These are phyloP conservation scores for Fraxinus excelsior DNA, from an alignment of 257 asterid species.

Conservation along the genomic window DNA sequence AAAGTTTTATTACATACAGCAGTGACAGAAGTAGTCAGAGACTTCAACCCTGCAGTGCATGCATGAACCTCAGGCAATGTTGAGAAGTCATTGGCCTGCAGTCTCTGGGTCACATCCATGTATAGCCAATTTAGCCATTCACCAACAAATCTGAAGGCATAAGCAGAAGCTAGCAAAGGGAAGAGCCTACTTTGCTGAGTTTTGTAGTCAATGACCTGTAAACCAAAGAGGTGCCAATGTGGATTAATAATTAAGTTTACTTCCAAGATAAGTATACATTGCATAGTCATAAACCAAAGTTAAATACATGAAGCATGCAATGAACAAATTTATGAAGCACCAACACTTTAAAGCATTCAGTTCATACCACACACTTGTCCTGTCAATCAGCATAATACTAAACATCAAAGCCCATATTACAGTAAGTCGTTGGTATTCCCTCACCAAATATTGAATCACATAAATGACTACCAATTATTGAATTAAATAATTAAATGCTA, in stretches of 20 bases:
- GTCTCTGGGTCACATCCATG: slow-evolving; percentile 79
- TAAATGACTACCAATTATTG: neutral
- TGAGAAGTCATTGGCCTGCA: slow-evolving; percentile 82
- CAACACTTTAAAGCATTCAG: neutral
- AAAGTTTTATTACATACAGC: slow-evolving; percentile 65
- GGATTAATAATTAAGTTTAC: neutral
- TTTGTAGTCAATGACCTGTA: slow-evolving; percentile 88
- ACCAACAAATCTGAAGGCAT: slow-evolving; percentile 94
- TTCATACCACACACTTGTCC: neutral
- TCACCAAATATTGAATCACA: neutral
- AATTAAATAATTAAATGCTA: neutral
- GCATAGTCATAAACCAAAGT: neutral
- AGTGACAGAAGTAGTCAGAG: slow-evolving; percentile 87
- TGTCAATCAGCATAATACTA: neutral
- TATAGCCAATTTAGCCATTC: slow-evolving; percentile 96
- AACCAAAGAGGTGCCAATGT: slow-evolving; percentile 13
- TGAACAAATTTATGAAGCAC: neutral
- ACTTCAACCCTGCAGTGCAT: slow-evolving; percentile 99
- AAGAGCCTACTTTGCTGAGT: slow-evolving; percentile 95
- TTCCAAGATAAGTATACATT: neutral
- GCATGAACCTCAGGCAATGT: slow-evolving; percentile 98
- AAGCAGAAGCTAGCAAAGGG: slow-evolving; percentile 96
- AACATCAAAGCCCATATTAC: neutral
- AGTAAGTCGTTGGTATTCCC: neutral
- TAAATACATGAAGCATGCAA: neutral